Evolutionary conservation across 331 rosid genomes (phyloP).

Genomic region (Ulmus americana): DNA sequence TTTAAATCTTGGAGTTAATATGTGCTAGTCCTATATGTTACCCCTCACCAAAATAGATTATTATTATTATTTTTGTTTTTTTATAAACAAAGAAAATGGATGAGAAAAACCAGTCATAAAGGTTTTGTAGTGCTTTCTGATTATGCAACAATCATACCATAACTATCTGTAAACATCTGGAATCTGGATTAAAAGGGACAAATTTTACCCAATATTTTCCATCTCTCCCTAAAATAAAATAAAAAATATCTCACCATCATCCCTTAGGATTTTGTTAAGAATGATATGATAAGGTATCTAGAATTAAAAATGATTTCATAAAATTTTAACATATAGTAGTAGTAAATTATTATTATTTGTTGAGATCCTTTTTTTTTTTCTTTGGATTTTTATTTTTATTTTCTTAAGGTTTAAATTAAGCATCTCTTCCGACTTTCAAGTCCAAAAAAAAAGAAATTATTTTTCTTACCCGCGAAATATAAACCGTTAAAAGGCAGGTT

Average conservation of each 20-base stretch:
- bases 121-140: no score
- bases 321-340: background rate
- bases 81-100: no score
- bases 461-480: slow-evolving; percentile 29
- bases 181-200: background rate
- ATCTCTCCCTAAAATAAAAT: background rate
- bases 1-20: slow-evolving; percentile 10
- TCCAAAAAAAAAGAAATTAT: background rate
- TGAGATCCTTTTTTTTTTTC: background rate
- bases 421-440: no score
- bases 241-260: background rate
- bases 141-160: background rate
- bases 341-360: background rate
- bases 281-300: background rate
- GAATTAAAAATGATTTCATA: background rate
- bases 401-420: background rate
- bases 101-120: no score
- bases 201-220: background rate
- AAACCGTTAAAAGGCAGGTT: slow-evolving; percentile 45
- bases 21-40: slow-evolving; percentile 18
- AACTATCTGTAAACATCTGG: background rate
- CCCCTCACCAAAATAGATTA: slow-evolving; percentile 6
- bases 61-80: background rate
- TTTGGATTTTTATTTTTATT: background rate
- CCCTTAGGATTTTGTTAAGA: background rate